A percentile compares a stretch with the other conserved stretches of the same genome.
Conservation (phyloP, 1,284 basidiomycete species). For the Pyrrhoderma noxium region DNA sequence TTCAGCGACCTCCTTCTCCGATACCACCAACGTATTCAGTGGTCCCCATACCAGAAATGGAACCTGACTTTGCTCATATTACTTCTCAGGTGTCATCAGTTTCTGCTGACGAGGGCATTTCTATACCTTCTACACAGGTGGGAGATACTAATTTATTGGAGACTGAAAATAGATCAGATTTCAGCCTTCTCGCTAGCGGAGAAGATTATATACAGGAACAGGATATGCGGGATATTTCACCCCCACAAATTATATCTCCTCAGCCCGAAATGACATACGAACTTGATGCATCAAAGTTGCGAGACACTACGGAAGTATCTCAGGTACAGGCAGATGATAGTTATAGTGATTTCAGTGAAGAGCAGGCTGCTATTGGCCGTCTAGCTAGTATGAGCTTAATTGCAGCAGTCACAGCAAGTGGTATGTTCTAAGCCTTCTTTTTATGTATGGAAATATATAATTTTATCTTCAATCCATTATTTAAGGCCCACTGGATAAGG, state of each 20-base stretch:
- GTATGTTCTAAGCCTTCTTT: constrained; percentile 33
- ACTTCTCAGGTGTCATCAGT: not conserved
- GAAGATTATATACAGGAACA: not conserved
- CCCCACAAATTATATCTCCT: not conserved
- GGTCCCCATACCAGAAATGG: not conserved
- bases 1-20: constrained; percentile 16
- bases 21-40: constrained; percentile 4
- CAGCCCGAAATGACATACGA: not conserved
- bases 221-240: not conserved
- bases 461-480: not conserved
- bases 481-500: constrained; percentile 53
- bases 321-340: not conserved
- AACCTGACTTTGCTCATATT: constrained; percentile 8
- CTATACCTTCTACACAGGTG: not conserved
- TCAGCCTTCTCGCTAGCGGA: too few species aligned
- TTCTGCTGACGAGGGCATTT: not conserved
- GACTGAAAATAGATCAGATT: too few species aligned
- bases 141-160: not conserved
- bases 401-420: constrained; percentile 73
- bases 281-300: not conserved
- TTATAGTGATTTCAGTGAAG: constrained; percentile 11
- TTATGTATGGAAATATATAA: not conserved
- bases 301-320: too few species aligned
- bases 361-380: constrained; percentile 79
- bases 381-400: constrained; percentile 92